Conservation (phyloP, 805 yeast species). For the Jamesozyma rosinii region DNA sequence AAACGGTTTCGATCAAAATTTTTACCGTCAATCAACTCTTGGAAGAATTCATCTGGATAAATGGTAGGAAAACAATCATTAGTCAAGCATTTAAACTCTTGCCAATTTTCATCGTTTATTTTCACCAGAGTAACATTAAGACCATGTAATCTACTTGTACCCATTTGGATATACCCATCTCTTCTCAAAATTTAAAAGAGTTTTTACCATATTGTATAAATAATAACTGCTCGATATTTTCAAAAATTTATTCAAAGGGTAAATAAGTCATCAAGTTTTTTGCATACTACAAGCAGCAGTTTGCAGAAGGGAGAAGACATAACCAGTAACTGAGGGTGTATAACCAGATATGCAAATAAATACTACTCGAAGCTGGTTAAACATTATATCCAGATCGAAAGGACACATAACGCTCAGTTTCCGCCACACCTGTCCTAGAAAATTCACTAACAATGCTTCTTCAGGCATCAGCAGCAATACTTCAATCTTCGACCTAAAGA, state of each 20-base stretch:
- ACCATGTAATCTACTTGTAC: background rate
- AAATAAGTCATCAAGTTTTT: no score
- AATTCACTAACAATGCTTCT: background rate
- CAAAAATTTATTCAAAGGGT: background rate
- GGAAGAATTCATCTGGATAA: constrained; percentile 1
- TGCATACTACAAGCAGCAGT: no score
- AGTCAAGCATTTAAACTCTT: background rate
- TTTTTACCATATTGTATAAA: no score
- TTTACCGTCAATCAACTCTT: background rate
- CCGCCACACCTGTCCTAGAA: background rate
- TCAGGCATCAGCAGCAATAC: background rate
- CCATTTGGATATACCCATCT: background rate
- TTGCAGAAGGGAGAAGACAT: no score
- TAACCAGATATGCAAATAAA: background rate
- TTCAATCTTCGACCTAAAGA: background rate
- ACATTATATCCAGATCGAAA: background rate
- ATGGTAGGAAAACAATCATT: background rate
- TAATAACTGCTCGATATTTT: background rate
- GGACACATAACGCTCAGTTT: background rate
- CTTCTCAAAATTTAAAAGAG: background rate
- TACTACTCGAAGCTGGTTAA: background rate
- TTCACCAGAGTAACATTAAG: background rate
- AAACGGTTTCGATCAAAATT: background rate
- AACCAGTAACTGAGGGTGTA: no score
- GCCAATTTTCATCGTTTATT: background rate